phyloP scores from a whole-genome alignment of 352 stramenopile genomes.

The Phytophthora pseudosyringae region DNA sequence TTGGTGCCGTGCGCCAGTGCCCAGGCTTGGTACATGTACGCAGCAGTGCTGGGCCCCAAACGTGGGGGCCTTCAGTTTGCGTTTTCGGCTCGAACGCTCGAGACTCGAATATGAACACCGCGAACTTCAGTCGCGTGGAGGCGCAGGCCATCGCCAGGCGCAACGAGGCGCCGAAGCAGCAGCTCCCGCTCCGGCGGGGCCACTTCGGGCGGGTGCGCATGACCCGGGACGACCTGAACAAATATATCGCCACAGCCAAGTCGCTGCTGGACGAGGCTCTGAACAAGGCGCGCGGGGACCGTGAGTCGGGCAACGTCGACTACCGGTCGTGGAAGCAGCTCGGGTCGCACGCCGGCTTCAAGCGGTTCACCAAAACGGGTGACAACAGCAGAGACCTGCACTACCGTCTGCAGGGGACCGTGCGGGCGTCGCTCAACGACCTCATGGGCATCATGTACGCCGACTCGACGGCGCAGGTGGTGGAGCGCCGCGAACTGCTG shows the following conservation, averaged over 20 bases:
- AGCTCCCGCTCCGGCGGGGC: constrained; percentile 57
- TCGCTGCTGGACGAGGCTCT: constrained; percentile 57
- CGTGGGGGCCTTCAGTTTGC: constrained; percentile 26
- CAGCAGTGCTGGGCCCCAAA: background rate
- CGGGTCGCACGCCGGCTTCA: constrained; percentile 53
- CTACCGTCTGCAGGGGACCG: constrained; percentile 64
- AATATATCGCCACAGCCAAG: constrained; percentile 50
- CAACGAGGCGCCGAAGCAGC: constrained; percentile 25
- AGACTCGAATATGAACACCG: constrained; percentile 30
- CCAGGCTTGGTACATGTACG: constrained; percentile 8
- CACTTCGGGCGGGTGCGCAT: constrained; percentile 56
- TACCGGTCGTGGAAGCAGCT: constrained; percentile 67
- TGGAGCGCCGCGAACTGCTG: constrained; percentile 53
- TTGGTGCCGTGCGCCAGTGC: constrained; percentile 36
- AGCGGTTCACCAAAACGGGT: constrained; percentile 62
- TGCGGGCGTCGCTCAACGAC: constrained; percentile 56
- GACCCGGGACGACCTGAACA: constrained; percentile 36
- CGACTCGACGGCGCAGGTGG: constrained; percentile 50
- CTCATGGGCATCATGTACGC: constrained; percentile 74
- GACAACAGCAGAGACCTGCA: constrained; percentile 44
- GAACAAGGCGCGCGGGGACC: constrained; percentile 42
- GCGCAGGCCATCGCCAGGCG: constrained; percentile 39
- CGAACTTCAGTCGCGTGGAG: constrained; percentile 36
- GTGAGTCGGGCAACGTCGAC: constrained; percentile 47
- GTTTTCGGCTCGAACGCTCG: constrained; percentile 26